Base-by-base conservation (phyloP, 2,329 filamentous ascomycete genomes). In the Aspergillus persii region DNA sequence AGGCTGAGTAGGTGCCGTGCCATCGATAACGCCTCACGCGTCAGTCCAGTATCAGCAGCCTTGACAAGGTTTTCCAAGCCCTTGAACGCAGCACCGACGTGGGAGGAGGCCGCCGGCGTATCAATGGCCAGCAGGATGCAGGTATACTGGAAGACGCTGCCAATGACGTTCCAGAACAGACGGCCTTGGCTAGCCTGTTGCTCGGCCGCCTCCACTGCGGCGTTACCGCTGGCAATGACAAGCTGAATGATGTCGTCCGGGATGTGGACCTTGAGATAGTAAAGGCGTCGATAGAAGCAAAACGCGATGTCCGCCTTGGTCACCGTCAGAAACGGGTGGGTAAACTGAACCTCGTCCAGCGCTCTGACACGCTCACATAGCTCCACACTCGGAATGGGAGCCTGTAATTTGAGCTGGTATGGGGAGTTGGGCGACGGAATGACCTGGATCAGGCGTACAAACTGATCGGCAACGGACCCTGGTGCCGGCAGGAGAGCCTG, bases 231-330 rank as follows among this genome's bases (percentile, higher is more conserved):
- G 31, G 68, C 51, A 51, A 72, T 70, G 52, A 72, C 8, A 2
- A 68, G 26, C 3, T 64, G 9, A 7, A 70, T 63, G 7, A 60
- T 26, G 0, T 71, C 66, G 18, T 70, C 65, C 29, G 69, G 11
- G 52, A 70, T 62, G 41, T 56, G 3, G 3, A 12, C 36, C 30
- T 71, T 71, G 44, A 68, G 61, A 56, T 72, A 69, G 53, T 72
- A 72, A 50, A 71, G 26, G 27, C 69, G 70, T 39, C 71, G 66
- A 62, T 72, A 73, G 65, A 73, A 72, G 55, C 70, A 72, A 44
- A 72, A 67, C 4, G 66, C 68, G 18, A 73, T 51, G 5, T 72
- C 70, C 8, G 70, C 70, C 56, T 68, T 72, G 1, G 71, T 72
- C 29, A 66, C 64, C 1, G 68, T 59, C 15, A 73, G 55, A 29